Evolutionary conservation across 2,329 filamentous ascomycete species (phyloP).

Genomic region (Phyllosticta ampelicida): DNA sequence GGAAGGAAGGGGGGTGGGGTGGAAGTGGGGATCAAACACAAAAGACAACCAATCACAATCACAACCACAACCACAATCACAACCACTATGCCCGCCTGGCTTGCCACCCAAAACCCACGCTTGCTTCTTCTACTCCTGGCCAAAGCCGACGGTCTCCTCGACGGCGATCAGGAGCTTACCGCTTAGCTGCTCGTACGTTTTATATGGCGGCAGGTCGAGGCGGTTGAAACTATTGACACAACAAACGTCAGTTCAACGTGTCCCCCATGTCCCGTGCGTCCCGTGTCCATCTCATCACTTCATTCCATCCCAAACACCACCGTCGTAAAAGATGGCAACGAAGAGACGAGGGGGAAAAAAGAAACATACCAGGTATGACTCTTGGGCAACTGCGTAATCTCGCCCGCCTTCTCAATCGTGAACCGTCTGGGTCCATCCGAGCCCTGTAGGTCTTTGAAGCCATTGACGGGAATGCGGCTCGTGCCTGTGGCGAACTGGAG

Average conservation of each 20-base stretch:
- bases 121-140: constrained; percentile 80
- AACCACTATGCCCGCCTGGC: too few species aligned
- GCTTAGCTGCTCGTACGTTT: constrained; percentile 72
- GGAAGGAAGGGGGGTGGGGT: too few species aligned
- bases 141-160: constrained; percentile 97
- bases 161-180: constrained; percentile 92
- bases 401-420: constrained; percentile 95
- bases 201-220: constrained; percentile 88
- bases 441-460: constrained; percentile 97
- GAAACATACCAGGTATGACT: constrained; percentile 85
- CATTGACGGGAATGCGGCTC: constrained; percentile 95
- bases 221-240: constrained; percentile 70
- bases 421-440: constrained; percentile 92
- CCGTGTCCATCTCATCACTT: too few species aligned
- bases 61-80: neutral
- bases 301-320: too few species aligned
- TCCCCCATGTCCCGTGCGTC: too few species aligned
- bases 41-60: too few species aligned
- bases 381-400: constrained; percentile 82
- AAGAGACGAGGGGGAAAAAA: neutral
- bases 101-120: too few species aligned
- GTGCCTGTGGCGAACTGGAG: constrained; percentile 97
- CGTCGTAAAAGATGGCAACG: constrained; percentile 6
- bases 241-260: neutral
- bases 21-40: too few species aligned